Evolutionary conservation across 805 yeast species (phyloP).

Genomic region (Candida coquimbonensis): DNA sequence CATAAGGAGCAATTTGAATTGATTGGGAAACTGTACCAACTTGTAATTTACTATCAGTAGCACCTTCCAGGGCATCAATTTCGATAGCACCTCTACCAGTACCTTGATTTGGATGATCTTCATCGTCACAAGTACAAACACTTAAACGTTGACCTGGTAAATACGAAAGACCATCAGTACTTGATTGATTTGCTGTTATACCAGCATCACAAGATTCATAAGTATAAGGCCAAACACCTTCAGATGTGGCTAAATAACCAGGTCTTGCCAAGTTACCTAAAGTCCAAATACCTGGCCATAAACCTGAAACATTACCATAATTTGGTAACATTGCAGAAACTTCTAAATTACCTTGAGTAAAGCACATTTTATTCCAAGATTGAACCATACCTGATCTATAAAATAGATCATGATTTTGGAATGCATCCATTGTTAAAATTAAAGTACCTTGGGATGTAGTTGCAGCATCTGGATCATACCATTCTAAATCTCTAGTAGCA

Average conservation of each 20-base stretch:
- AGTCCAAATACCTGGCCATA: slow-evolving; percentile 48
- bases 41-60: slow-evolving; percentile 25
- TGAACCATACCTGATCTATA: slow-evolving; percentile 44
- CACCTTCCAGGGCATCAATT: slow-evolving; percentile 44
- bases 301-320: slow-evolving; percentile 34
- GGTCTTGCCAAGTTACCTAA: slow-evolving; percentile 45
- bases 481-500: slow-evolving; percentile 43
- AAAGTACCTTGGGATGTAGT: slow-evolving; percentile 36
- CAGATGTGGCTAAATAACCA: slow-evolving; percentile 40
- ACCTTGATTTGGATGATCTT: slow-evolving; percentile 42
- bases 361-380: slow-evolving; percentile 41
- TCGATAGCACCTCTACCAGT: slow-evolving; percentile 45
- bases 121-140: slow-evolving; percentile 38
- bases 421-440: slow-evolving; percentile 33
- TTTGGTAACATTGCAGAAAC: slow-evolving; percentile 37
- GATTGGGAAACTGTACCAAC: slow-evolving; percentile 44
- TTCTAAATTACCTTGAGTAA: slow-evolving; percentile 34
- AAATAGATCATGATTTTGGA: slow-evolving; percentile 34
- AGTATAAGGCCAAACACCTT: slow-evolving; percentile 46
- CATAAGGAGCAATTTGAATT: slow-evolving; percentile 44
- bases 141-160: slow-evolving; percentile 40
- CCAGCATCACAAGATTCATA: slow-evolving; percentile 45
- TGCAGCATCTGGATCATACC: slow-evolving; percentile 46
- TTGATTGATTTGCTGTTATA: slow-evolving; percentile 41
- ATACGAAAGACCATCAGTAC: slow-evolving; percentile 40